These are phyloP conservation scores for Trichoderma simmonsii DNA, from an alignment of 2,329 filamentous ascomycete genomes.

Conservation along the genomic window DNA sequence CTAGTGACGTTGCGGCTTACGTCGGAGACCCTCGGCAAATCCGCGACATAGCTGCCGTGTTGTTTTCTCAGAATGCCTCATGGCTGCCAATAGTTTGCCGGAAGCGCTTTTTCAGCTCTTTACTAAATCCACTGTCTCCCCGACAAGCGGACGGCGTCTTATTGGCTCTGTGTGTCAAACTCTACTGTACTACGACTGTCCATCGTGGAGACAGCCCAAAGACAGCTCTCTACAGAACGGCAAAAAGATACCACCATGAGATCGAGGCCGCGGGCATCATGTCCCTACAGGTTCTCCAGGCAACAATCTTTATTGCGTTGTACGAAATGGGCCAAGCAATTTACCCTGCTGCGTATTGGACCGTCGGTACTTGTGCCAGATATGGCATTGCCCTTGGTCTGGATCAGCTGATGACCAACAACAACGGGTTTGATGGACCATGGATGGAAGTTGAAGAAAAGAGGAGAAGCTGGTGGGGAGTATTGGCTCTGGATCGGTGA, in stretches of 20 bases:
- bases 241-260: not conserved
- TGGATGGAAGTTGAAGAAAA: constrained; percentile 3
- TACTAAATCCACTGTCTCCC: not conserved
- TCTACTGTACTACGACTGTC: not conserved
- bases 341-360: not conserved
- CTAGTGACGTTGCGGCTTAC: not conserved
- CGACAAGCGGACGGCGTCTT: not conserved
- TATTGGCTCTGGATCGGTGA: not conserved
- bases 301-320: not conserved
- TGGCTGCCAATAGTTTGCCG: constrained; percentile 1
- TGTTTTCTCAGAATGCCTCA: not conserved
- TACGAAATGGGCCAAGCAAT: not conserved
- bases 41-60: not conserved
- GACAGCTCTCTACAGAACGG: not conserved
- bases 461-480: not conserved
- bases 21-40: not conserved
- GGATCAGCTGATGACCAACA: not conserved
- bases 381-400: not conserved
- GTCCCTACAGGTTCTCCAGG: not conserved
- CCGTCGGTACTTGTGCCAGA: not conserved
- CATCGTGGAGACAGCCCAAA: not conserved
- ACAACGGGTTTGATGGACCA: not conserved
- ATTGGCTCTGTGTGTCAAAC: not conserved
- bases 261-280: not conserved
- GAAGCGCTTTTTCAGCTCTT: not conserved